Conservation (phyloP, 2,329 filamentous ascomycete species). For the Ascochyta fabae region DNA sequence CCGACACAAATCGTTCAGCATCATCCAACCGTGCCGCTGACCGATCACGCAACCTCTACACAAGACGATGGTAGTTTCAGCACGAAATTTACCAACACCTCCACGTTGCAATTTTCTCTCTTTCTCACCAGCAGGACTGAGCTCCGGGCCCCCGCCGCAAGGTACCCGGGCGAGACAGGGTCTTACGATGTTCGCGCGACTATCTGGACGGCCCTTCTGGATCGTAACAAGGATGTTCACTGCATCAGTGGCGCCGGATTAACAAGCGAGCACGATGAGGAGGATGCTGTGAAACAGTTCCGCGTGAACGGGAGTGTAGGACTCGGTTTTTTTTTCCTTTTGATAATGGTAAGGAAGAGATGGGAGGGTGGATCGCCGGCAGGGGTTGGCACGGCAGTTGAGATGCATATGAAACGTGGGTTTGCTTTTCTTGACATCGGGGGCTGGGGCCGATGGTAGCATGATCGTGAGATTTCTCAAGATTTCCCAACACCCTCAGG, state of each 20-base stretch:
- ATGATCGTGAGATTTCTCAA: background rate
- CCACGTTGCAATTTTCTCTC: background rate
- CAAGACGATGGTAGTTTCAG: background rate
- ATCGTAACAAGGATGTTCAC: slow-evolving; percentile 1
- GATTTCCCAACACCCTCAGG: background rate
- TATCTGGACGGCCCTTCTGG: slow-evolving; percentile 4
- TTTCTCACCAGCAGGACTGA: background rate
- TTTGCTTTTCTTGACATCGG: background rate
- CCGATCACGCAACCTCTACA: background rate
- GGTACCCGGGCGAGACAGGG: background rate
- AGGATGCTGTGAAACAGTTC: slow-evolving; percentile 3
- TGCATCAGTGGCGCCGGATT: slow-evolving; percentile 8
- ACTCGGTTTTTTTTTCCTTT: slow-evolving; percentile 8
- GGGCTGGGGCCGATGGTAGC: background rate
- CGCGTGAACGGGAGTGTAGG: slow-evolving; percentile 6
- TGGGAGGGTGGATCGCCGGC: background rate
- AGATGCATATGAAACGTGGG: slow-evolving; percentile 1
- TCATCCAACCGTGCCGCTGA: background rate
- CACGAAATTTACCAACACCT: background rate
- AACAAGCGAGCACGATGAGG: slow-evolving; percentile 2
- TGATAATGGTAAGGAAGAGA: background rate
- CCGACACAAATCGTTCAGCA: background rate
- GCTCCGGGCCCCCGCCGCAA: background rate
- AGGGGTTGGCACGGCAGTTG: slow-evolving; percentile 5
- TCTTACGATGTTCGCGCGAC: slow-evolving; percentile 1